Evolutionary conservation across 2,329 filamentous ascomycete species (phyloP), one percentile per base, ranked within the genome.

Genomic region (Lecanicillium sp.): DNA sequence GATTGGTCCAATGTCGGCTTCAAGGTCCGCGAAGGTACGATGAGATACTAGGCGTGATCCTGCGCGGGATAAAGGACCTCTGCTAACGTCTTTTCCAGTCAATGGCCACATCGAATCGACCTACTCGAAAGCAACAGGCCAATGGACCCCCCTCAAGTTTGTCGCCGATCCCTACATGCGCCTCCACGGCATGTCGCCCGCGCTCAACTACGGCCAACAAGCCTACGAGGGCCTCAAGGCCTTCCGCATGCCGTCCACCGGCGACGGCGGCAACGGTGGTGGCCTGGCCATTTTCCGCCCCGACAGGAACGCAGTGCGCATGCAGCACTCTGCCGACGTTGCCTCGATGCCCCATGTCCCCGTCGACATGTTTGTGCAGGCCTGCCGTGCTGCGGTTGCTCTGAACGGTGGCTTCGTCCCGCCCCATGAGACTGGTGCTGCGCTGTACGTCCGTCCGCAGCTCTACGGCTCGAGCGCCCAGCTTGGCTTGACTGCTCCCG

Each of bases 151-250:
- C 12, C 87, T 86, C 18, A 67, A 74, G 46, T 94, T 94, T 64
- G 79, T 95, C 44, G 64, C 77, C 44, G 85, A 90, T 52, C 90
- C 90, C 6, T 89, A 75, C 68, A 77, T 96, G 51, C 80, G 81
- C 48, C 80, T 96, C 56, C 90, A 96, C 63, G 92, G 90, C 61
- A 92, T 98, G 85, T 82, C 89, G 0, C 89, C 92, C 0, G 90
- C 80, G 31, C 77, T 96, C 48, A 98, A 98, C 73, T 98, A 98
- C 62, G 88, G 90, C 42, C 88, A 95, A 58, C 92, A 96, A 67
- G 90, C 87, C 53, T 98, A 94, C 70, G 92, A 98, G 61, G 92
- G 92, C n/a, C 79, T 96, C 59, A 96, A 96, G 64, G 89, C 90
- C 40, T 95, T 95, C 74, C 87, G 90, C 46, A 70, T 73, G 3